A percentile compares a stretch with the other conserved stretches of the same genome.
Evolutionary conservation across 495 filamentous ascomycete species (phyloP).

Genomic region (Podospora bellae-mahoneyi): DNA sequence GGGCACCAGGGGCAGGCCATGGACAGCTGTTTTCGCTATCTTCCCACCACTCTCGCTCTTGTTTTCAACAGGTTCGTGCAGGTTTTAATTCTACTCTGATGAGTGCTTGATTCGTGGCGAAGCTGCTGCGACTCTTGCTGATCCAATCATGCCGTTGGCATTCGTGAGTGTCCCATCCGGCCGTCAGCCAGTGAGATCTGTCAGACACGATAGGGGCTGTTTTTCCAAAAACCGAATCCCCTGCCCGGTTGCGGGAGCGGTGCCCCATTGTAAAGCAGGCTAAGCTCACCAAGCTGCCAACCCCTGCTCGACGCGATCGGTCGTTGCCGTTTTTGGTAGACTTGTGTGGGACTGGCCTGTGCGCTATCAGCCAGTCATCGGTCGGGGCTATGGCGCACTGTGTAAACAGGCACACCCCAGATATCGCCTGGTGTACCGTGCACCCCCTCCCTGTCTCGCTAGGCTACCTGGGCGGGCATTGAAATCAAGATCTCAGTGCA

Average conservation of each 20-base stretch:
- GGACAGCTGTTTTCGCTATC: constrained; percentile 1
- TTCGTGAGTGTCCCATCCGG: background rate
- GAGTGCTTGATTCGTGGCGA: too few relatives aligned
- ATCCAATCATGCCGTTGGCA: background rate
- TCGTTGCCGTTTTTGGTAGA: constrained; percentile 1
- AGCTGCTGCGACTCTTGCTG: too few relatives aligned
- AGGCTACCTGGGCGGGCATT: background rate
- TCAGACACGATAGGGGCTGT: constrained; percentile 1
- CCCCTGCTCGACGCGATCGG: background rate
- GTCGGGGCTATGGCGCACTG: background rate
- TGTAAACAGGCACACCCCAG: background rate
- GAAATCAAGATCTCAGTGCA: background rate
- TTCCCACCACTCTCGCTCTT: background rate
- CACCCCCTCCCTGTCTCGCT: background rate
- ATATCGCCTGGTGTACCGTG: background rate
- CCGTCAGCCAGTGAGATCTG: background rate
- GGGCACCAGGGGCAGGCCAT: background rate
- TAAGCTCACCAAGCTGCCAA: background rate
- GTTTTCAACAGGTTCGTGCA: too few relatives aligned
- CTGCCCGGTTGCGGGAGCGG: background rate
- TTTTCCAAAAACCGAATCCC: background rate
- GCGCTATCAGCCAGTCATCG: background rate
- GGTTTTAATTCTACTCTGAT: too few relatives aligned
- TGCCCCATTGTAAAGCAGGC: background rate
- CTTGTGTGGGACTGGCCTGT: background rate